phyloP scores from a whole-genome alignment of 345 rosid species.

The Syzygium oleosum region DNA sequence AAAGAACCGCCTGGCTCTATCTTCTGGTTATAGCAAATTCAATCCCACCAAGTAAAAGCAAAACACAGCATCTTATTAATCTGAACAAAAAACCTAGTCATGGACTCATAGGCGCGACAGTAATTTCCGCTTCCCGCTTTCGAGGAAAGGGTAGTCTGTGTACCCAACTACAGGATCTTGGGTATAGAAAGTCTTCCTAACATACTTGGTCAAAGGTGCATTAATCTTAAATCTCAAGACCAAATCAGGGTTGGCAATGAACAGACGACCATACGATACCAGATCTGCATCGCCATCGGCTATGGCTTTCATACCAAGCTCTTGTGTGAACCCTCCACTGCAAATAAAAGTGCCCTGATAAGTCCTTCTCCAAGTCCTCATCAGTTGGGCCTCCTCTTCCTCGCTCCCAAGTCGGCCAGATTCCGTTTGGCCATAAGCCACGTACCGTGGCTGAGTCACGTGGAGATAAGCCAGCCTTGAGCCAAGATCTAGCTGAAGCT shows the following conservation, averaged over 20 bases:
- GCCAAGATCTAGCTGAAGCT: background rate
- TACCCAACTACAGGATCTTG: slow-evolving; percentile 13
- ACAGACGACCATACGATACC: slow-evolving; percentile 5
- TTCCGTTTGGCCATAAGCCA: slow-evolving; percentile 9
- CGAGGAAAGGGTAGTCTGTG: slow-evolving; percentile 15
- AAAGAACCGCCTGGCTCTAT: background rate
- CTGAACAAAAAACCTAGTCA: background rate
- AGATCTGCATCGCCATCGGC: slow-evolving; percentile 3
- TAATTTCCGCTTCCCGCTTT: background rate
- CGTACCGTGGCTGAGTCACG: slow-evolving; percentile 12
- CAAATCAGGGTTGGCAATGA: slow-evolving; percentile 8
- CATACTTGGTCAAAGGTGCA: slow-evolving; percentile 8
- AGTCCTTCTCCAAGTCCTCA: slow-evolving; percentile 3
- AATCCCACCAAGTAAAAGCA: background rate
- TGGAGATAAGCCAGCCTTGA: slow-evolving; percentile 7
- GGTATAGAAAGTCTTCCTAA: slow-evolving; percentile 12
- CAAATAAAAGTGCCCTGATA: slow-evolving; percentile 8
- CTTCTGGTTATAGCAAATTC: background rate
- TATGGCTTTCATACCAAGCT: slow-evolving; percentile 7
- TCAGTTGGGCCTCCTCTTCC: slow-evolving; percentile 3
- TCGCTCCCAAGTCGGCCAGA: slow-evolving; percentile 1
- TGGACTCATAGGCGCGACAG: slow-evolving; percentile 1
- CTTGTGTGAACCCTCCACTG: slow-evolving; percentile 8
- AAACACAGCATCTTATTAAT: background rate
- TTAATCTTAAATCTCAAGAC: slow-evolving; percentile 4